Evolutionary conservation across 2,329 filamentous ascomycete genomes (phyloP).

Genomic region (Talaromyces atroroseus): DNA sequence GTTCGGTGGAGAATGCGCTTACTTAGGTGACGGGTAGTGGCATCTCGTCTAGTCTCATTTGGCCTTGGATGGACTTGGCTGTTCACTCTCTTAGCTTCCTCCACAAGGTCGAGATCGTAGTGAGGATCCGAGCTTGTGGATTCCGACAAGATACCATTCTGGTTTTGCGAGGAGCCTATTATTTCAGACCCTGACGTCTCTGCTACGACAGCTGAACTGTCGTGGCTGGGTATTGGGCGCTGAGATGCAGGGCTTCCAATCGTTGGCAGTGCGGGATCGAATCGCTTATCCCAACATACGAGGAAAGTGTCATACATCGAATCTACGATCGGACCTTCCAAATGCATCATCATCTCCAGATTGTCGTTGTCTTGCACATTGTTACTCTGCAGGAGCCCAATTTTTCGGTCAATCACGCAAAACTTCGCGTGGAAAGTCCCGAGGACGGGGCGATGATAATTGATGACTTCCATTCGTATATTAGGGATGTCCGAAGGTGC

Average conservation of each 20-base stretch:
- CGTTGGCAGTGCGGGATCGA: constrained; percentile 57
- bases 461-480: constrained; percentile 66
- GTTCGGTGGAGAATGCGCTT: constrained; percentile 10
- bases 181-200: background rate
- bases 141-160: constrained; percentile 40
- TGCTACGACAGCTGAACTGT: background rate
- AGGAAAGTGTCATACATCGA: constrained; percentile 69
- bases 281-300: constrained; percentile 62
- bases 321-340: constrained; percentile 72
- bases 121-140: constrained; percentile 57
- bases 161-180: constrained; percentile 14
- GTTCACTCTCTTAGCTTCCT: constrained; percentile 60
- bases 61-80: constrained; percentile 47
- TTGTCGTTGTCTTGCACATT: constrained; percentile 75
- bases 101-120: constrained; percentile 58
- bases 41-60: constrained; percentile 52
- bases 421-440: constrained; percentile 76
- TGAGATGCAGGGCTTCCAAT: constrained; percentile 46
- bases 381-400: constrained; percentile 70
- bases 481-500: constrained; percentile 61
- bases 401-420: constrained; percentile 66
- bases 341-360: constrained; percentile 71
- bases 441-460: constrained; percentile 63
- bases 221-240: background rate
- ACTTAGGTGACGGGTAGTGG: constrained; percentile 61